These are phyloP conservation scores for Spathaspora sp. DNA, from an alignment of 805 yeast genomes.

Conservation along the genomic window DNA sequence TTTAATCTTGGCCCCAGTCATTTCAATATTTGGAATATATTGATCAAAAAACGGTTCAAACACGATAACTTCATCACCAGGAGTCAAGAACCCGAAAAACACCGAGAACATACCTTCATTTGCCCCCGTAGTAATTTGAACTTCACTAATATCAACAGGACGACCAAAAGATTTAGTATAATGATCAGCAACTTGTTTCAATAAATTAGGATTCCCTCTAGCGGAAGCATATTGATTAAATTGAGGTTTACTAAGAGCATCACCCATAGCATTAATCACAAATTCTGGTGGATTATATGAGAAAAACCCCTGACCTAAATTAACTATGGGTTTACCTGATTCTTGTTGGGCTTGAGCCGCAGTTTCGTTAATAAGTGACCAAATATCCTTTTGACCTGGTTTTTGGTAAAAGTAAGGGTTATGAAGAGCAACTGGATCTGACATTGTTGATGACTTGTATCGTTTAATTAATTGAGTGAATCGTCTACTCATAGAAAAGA, in stretches of 20 bases:
- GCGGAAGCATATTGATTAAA: slow-evolving; percentile 93
- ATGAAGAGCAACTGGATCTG: slow-evolving; percentile 28
- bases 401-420: slow-evolving; percentile 61
- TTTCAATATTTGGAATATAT: slow-evolving; percentile 88
- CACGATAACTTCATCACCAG: slow-evolving; percentile 93
- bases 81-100: slow-evolving; percentile 77
- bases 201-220: slow-evolving; percentile 74
- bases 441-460: not conserved
- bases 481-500: not conserved
- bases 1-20: slow-evolving; percentile 89
- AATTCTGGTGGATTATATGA: slow-evolving; percentile 95
- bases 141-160: slow-evolving; percentile 52
- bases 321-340: slow-evolving; percentile 73
- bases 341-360: slow-evolving; percentile 78
- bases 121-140: slow-evolving; percentile 92
- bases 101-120: slow-evolving; percentile 90
- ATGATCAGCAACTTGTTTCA: slow-evolving; percentile 64
- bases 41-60: slow-evolving; percentile 98
- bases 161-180: slow-evolving; percentile 68
- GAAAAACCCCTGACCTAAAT: slow-evolving; percentile 96
- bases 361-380: slow-evolving; percentile 93
- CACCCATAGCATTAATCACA: slow-evolving; percentile 77
- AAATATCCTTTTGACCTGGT: slow-evolving; percentile 79
- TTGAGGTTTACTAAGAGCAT: slow-evolving; percentile 67
- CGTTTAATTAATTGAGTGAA: not conserved